Conservation (phyloP, 306 rosid genomes). For the Leucaena leucocephala region DNA sequence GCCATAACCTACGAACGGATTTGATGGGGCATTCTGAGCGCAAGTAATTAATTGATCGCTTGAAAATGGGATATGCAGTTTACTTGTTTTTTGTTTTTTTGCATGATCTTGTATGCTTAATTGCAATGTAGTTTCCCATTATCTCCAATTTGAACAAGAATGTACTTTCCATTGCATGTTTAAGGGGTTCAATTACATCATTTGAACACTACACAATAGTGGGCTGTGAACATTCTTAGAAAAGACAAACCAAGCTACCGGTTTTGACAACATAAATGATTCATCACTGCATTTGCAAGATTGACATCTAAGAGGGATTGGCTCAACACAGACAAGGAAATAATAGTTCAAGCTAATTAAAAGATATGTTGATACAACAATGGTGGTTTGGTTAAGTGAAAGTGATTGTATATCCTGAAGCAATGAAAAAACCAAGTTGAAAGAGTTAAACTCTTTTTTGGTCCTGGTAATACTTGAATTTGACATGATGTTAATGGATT, state of each 20-base stretch:
- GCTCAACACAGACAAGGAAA: neutral
- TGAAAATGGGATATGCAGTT: conserved; percentile 19
- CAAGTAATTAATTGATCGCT: conserved; percentile 7
- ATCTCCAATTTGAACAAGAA: neutral
- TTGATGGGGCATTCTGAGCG: conserved; percentile 34
- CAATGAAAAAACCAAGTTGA: neutral
- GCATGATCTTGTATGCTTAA: conserved; percentile 11
- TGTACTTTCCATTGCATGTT: neutral
- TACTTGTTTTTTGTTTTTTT: conserved; percentile 20
- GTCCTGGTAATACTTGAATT: neutral
- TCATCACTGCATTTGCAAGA: neutral
- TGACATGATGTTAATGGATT: neutral
- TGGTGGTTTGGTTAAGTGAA: neutral
- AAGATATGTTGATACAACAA: neutral
- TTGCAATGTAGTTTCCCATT: conserved; percentile 16
- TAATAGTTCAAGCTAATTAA: neutral
- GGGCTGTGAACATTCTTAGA: too few relatives aligned
- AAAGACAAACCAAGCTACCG: neutral
- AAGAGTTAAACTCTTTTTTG: neutral
- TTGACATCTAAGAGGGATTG: neutral
- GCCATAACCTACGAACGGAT: neutral
- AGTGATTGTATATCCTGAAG: neutral
- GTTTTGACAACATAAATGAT: neutral
- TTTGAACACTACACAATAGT: neutral
- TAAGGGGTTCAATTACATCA: neutral